Percentiles rank a stretch among this genome's conserved stretches.
Evolutionary conservation across 305 asterid genomes (phyloP).

Genomic region (Ilex paraguariensis): DNA sequence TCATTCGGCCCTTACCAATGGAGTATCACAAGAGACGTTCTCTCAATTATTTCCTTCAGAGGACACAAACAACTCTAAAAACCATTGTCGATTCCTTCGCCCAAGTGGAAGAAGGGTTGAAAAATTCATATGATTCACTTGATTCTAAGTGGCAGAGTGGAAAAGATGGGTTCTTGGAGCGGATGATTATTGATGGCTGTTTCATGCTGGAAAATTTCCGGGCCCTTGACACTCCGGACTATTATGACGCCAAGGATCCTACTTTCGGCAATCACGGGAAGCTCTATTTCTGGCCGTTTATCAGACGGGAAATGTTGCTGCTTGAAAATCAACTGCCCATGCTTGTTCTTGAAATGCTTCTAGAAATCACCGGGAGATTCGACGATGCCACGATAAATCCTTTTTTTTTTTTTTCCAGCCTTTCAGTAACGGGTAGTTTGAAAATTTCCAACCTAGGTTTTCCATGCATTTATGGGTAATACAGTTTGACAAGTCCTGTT

Average conservation of each 20-base stretch:
- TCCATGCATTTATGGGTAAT: too few species aligned
- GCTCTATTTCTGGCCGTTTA: constrained; percentile 26
- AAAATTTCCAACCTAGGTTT: too few species aligned
- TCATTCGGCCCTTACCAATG: constrained; percentile 31
- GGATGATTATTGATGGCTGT: background rate
- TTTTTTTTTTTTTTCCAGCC: too few species aligned
- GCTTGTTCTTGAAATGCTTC: constrained; percentile 15
- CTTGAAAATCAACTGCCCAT: constrained; percentile 36
- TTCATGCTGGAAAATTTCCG: background rate
- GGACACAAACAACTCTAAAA: background rate
- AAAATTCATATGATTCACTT: background rate
- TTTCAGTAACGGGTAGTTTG: too few species aligned
- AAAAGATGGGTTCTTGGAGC: background rate
- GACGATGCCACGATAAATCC: too few species aligned
- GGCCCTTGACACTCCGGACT: background rate
- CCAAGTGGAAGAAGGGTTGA: background rate
- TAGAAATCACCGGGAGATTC: too few species aligned
- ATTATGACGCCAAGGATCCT: constrained; percentile 23
- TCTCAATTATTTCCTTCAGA: too few species aligned
- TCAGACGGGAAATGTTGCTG: constrained; percentile 38
- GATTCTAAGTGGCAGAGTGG: background rate
- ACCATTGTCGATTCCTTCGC: background rate
- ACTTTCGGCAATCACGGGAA: constrained; percentile 30
- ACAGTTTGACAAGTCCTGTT: too few species aligned
- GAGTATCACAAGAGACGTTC: too few species aligned